phyloP scores from a whole-genome alignment of 192 early-diverging fungal genomes.

The Linnemannia exigua region DNA sequence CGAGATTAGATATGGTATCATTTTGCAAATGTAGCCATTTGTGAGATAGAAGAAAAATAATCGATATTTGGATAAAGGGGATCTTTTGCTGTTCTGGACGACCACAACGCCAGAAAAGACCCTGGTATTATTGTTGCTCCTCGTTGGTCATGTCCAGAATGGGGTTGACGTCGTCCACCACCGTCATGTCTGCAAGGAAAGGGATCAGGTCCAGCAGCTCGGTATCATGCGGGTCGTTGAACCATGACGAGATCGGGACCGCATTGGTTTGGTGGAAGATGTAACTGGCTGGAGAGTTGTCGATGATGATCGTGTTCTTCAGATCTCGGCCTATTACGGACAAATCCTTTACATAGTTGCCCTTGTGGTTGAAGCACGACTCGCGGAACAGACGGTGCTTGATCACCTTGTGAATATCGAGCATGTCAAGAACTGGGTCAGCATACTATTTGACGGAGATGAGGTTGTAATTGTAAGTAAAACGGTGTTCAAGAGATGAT shows the following conservation, averaged over 20 bases:
- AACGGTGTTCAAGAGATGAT: not conserved
- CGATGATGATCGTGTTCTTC: constrained; percentile 89
- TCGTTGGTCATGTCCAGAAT: constrained; percentile 76
- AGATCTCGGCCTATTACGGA: constrained; percentile 90
- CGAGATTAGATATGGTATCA: constrained; percentile 8
- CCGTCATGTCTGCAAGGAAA: constrained; percentile 93
- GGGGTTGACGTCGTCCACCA: constrained; percentile 87
- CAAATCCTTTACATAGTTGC: constrained; percentile 98
- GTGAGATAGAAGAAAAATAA: constrained; percentile 22
- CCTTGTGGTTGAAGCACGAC: constrained; percentile 93
- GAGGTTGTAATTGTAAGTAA: not conserved
- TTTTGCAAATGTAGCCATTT: not conserved
- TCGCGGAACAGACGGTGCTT: constrained; percentile 97
- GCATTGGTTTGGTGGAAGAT: constrained; percentile 97
- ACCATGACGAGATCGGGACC: constrained; percentile 96
- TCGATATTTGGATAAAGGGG: constrained; percentile 4
- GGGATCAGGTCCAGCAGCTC: constrained; percentile 95
- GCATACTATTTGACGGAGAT: constrained; percentile 79
- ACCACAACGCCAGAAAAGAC: constrained; percentile 9
- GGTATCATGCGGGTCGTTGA: constrained; percentile 96
- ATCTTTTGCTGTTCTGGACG: not conserved
- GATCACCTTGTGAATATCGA: constrained; percentile 88
- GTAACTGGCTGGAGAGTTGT: constrained; percentile 97
- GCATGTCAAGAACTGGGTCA: constrained; percentile 95
- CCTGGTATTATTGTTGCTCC: constrained; percentile 53